A percentile compares a stretch with the other conserved stretches of the same genome.
Conservation (phyloP, 768 basidiomycete species). For the Rhodotorula kratochvilovae region DNA sequence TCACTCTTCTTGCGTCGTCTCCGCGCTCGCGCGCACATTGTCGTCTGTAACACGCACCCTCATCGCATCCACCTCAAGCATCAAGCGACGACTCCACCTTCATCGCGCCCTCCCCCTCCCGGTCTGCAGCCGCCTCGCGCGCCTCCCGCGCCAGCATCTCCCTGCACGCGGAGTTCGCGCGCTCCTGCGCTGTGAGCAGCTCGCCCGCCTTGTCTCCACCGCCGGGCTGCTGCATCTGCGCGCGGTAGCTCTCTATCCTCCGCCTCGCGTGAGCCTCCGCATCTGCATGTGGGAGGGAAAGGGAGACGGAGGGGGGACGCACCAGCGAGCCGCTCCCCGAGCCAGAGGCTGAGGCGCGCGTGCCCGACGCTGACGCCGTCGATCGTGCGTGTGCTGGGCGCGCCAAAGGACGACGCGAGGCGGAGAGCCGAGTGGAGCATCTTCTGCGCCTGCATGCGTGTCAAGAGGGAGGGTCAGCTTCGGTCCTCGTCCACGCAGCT, state of each 20-base stretch:
- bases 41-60: no score
- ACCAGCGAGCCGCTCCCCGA: conserved; percentile 13
- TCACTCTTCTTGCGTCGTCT: no score
- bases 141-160: not conserved
- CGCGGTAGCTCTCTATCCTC: not conserved
- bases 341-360: conserved; percentile 18
- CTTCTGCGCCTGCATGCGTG: conserved; percentile 5
- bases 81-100: not conserved
- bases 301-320: not conserved
- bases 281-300: no score
- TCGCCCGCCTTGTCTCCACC: no score
- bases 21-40: no score
- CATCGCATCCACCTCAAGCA: no score
- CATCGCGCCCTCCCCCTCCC: not conserved
- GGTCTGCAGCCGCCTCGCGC: not conserved
- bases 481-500: no score
- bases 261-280: no score
- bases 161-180: not conserved
- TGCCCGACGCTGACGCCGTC: conserved; percentile 2
- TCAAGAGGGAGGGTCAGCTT: no score
- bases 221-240: not conserved
- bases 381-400: not conserved
- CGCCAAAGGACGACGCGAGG: conserved; percentile 9
- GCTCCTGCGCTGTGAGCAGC: not conserved
- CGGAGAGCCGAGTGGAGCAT: conserved; percentile 9